A percentile compares a stretch with the other conserved stretches of the same genome.
Evolutionary conservation across 768 basidiomycete genomes (phyloP).

Genomic region (Gelatoporia subvermispora): DNA sequence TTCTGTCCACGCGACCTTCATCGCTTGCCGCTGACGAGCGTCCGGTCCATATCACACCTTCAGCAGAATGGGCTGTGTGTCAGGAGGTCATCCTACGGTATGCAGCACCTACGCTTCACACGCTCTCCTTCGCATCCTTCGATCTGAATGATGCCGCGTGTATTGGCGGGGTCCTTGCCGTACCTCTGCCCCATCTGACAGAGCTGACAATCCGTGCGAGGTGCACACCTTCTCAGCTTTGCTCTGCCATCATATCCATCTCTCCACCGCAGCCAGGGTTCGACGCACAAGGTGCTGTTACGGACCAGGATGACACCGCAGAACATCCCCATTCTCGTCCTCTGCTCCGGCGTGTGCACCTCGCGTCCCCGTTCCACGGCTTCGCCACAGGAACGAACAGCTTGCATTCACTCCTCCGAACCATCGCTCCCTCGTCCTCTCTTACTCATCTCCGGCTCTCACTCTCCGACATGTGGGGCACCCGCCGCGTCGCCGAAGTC

Average conservation of each 20-base stretch:
- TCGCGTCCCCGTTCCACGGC: conserved; percentile 16
- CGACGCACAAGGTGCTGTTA: not conserved
- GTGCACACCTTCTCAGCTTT: conserved; percentile 11
- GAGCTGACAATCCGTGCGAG: conserved; percentile 20
- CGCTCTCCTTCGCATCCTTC: conserved; percentile 10
- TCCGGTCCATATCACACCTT: not conserved
- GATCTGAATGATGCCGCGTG: conserved; percentile 8
- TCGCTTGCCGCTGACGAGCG: not conserved
- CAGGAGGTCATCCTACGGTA: conserved; percentile 7
- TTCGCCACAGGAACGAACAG: conserved; percentile 9
- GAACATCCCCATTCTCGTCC: not conserved
- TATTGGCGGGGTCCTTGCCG: conserved; percentile 4
- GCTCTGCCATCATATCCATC: not conserved
- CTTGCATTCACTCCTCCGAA: conserved; percentile 9
- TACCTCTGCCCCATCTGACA: conserved; percentile 8
- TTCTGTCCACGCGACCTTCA: conserved; percentile 8
- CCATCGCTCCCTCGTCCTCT: not conserved
- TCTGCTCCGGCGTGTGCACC: conserved; percentile 12
- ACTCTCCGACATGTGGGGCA: conserved; percentile 18
- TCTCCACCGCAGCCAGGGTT: no score
- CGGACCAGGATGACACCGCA: not conserved
- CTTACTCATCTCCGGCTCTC: conserved; percentile 16
- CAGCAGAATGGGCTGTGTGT: conserved; percentile 2
- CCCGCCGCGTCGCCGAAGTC: conserved; percentile 14
- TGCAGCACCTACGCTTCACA: conserved; percentile 11